Base-by-base conservation (phyloP, 495 filamentous ascomycete genomes). In the Aspergillus mulundensis region DNA sequence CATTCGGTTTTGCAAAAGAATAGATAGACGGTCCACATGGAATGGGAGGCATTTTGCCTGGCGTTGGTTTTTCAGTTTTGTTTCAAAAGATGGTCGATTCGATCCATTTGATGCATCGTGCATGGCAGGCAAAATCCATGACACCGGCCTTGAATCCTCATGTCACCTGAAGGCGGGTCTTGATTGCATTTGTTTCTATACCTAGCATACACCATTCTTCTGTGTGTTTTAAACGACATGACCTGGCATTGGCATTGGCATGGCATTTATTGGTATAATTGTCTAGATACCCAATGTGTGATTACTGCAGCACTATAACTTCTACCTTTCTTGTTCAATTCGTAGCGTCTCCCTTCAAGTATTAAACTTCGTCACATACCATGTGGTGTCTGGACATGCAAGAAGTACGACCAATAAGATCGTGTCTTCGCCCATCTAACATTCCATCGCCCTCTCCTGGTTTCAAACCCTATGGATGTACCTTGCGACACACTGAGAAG, bases 231-330 rank as follows among this genome's bases (percentile, higher is more conserved):
- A 40, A 20, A 25, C 48, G 34, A 28, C 25, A 28, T 28, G 25
- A 8, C 25, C 8, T 28, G 25, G 38, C 34, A 41, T 50, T 57
- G 32, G 51, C 50, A 58, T 58, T 61, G 53, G 42, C 52, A 58
- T 58, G 34, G 30, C 41, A 50, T 50, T 50, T 39, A 50, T 18
- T 50, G 20, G 47, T 34, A 39, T 40, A 55, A 21, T 50, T 55
- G 50, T 46, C 47, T 54, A 61, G 59, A 61, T 61, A 61, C 59
- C 59, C 59, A 61, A 58, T 53, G 53, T 56, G 55, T 50, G 50
- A 49, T 54, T 56, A 41, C 15, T 46, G 24, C 20, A 38, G 32
- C 20, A 40, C 7, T 11, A 34, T n/a, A 10, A 28, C 10, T 18
- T 6, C 32, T 8, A 6, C 12, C 34, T 15, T 42, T 42, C 12